phyloP scores from a whole-genome alignment of 306 rosid genomes.

The Glycyrrhiza uralensis region DNA sequence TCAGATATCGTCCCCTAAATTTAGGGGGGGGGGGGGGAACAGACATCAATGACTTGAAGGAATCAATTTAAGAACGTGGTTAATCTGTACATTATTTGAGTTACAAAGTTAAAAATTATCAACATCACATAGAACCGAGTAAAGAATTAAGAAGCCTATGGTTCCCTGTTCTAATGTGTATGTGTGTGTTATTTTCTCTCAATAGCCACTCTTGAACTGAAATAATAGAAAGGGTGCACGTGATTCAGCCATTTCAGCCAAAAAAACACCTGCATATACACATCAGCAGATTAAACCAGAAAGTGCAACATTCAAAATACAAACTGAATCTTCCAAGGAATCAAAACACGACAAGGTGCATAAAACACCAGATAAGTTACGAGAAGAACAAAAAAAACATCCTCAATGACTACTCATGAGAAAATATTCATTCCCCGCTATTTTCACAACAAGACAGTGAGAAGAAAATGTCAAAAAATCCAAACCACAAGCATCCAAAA shows the following conservation, averaged over 20 bases:
- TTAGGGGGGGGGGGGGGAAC: too few species aligned
- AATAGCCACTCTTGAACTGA: neutral
- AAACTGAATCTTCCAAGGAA: slow-evolving; percentile 5
- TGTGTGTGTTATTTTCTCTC: neutral
- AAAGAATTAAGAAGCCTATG: neutral
- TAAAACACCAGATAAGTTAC: slow-evolving; percentile 15
- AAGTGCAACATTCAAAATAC: neutral
- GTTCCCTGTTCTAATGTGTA: neutral
- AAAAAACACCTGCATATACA: neutral
- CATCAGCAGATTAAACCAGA: neutral
- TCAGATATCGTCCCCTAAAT: neutral
- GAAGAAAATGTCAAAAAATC: slow-evolving; percentile 5
- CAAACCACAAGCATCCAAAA: slow-evolving; percentile 20
- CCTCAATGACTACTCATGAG: neutral
- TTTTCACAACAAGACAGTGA: neutral
- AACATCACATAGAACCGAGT: neutral
- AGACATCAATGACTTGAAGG: neutral
- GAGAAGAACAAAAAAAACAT: neutral
- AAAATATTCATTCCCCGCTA: neutral
- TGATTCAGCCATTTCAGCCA: slow-evolving; percentile 12
- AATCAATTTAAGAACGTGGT: neutral
- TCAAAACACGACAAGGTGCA: slow-evolving; percentile 17
- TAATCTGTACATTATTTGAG: neutral
- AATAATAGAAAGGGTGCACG: neutral
- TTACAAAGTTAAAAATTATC: neutral